These are phyloP conservation scores for Boletus coccyginus DNA, from an alignment of 768 basidiomycete genomes.

Conservation along the genomic window DNA sequence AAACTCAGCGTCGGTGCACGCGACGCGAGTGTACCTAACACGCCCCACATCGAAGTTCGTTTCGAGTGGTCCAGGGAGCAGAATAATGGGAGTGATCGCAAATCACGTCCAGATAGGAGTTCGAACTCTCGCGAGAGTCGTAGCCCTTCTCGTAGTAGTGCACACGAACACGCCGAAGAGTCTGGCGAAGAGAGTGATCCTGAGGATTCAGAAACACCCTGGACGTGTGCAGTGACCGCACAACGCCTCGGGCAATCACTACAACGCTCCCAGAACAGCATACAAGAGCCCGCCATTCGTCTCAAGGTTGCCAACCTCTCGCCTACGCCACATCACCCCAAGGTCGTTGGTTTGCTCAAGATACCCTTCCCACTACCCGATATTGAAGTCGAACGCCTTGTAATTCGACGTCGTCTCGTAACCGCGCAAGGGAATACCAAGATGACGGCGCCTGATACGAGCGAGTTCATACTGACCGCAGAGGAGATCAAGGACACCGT, in stretches of 20 bases:
- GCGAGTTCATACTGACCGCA: conserved; percentile 61
- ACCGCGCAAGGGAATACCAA: conserved; percentile 24
- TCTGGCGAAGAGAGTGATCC: conserved; percentile 86
- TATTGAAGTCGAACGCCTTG: conserved; percentile 64
- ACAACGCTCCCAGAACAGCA: conserved; percentile 1
- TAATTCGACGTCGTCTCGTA: conserved; percentile 49
- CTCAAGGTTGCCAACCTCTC: conserved; percentile 82
- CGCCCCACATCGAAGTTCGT: conserved; percentile 58
- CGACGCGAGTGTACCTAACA: conserved; percentile 12
- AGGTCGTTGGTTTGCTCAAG: conserved; percentile 88
- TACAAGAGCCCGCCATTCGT: conserved; percentile 20
- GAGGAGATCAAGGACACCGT: conserved; percentile 97
- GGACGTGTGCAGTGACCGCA: conserved; percentile 83
- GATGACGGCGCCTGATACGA: conserved; percentile 17
- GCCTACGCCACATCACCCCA: conserved; percentile 94
- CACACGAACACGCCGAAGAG: conserved; percentile 34
- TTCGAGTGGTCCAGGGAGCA: conserved; percentile 71
- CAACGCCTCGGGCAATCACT: conserved; percentile 38
- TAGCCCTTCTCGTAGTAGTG: conserved; percentile 18
- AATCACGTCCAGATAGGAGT: conserved; percentile 21
- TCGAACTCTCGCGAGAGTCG: conserved; percentile 2
- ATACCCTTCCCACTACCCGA: conserved; percentile 88
- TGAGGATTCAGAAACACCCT: conserved; percentile 95
- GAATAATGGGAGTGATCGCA: conserved; percentile 23
- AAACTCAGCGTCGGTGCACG: conserved; percentile 33